Base-by-base conservation (phyloP, 768 basidiomycete genomes). In the Gymnopilus junonius region DNA sequence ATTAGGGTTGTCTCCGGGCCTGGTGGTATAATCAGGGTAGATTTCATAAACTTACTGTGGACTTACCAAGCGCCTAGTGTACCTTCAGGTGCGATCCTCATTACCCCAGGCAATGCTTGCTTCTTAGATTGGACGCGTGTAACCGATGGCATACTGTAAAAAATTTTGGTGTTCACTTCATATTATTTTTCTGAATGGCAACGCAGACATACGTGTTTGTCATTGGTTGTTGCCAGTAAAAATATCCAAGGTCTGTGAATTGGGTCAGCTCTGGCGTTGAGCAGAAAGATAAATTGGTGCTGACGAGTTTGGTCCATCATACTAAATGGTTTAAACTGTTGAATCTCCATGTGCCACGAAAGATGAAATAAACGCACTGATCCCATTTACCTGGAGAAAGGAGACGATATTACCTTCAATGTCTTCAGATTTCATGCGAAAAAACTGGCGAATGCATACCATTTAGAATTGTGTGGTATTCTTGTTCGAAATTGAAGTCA, bases 221-320 rank as follows among this genome's bases (percentile, higher is more conserved):
- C 83, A 86, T 86, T 3, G 89, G 88, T 67, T 88, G 87, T 62
- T 92, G 89, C 86, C 89, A 90, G 73, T 91, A 89, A 62, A n/a
- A 85, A 64, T 87, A 90, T 58, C 83, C 83, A 61, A 87, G 69
- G 73, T 85, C 79, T 82, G 59, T n/a, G 40, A 10, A 27, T 29
- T 29, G 23, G n/a, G 1, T 34, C 37, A 21, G 50, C 42, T 51
- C 35, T 23, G 46, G 6, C 17, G 7, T 34, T 27, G 4, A 15
- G n/a, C 27, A 29, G 5, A 23, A 51, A 17, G 12, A n/a, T n/a
- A n/a, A 31, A 53, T 34, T 6, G 1, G 4, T 27, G 65, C 78
- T 64, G 59, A 81, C 81, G 87, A 21, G 88, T 87, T 70, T 90
- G 88, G 69, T 88, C 86, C 85, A 91, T 88, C 83, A 91, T 90